Conservation (phyloP, 257 asterid species). For the Ballota nigra region DNA sequence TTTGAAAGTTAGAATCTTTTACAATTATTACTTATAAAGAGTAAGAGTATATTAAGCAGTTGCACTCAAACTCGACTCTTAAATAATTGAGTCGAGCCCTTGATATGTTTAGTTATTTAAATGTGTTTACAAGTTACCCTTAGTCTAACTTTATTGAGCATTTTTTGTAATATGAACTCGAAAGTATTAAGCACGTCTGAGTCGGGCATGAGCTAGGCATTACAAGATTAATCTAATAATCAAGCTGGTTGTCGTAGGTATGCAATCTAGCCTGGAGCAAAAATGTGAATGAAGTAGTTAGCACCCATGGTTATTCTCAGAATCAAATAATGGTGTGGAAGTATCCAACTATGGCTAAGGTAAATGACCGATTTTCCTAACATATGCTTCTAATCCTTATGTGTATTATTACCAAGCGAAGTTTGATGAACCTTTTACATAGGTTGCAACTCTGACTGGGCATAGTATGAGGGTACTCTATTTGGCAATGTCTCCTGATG, state of each 20-base stretch:
- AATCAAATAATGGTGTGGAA: constrained; percentile 98
- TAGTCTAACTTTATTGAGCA: not conserved
- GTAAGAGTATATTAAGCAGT: not conserved
- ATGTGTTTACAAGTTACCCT: no score
- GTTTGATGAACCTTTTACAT: not conserved
- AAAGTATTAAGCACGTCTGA: not conserved
- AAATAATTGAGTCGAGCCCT: not conserved
- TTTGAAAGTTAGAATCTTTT: not conserved
- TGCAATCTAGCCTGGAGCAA: constrained; percentile 97
- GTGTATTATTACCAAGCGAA: not conserved
- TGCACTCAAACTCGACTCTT: not conserved
- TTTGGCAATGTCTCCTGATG: constrained; percentile 96
- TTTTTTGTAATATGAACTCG: not conserved
- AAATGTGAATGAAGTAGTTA: constrained; percentile 90
- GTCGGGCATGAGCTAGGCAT: not conserved
- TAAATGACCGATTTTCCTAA: constrained; percentile 7
- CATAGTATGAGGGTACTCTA: constrained; percentile 86
- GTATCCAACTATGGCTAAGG: constrained; percentile 94
- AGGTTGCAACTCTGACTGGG: constrained; percentile 96
- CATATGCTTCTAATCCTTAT: not conserved
- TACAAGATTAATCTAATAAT: not conserved
- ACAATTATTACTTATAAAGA: not conserved
- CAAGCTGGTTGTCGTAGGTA: constrained; percentile 39
- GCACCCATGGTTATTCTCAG: constrained; percentile 98
- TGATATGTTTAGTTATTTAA: not conserved